A percentile compares a stretch with the other conserved stretches of the same genome.
These are phyloP conservation scores for Nymphaea thermarum DNA, from an alignment of 164 flowering plant species.

Conservation along the genomic window DNA sequence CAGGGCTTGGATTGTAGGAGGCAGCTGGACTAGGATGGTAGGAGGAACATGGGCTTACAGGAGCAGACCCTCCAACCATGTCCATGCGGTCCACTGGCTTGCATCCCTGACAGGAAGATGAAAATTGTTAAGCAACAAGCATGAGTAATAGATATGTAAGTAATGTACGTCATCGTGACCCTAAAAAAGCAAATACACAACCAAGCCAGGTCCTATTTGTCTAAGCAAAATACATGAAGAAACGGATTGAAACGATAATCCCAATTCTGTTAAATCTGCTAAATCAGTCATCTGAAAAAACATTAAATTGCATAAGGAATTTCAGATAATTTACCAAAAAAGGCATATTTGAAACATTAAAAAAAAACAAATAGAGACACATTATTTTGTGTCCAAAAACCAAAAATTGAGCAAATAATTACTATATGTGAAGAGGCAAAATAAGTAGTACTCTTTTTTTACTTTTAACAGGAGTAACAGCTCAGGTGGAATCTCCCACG, in stretches of 20 bases:
- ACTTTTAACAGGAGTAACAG: too few relatives aligned
- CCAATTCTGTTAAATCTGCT: background rate
- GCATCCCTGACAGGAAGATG: conserved; percentile 44
- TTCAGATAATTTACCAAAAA: too few relatives aligned
- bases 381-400: too few relatives aligned
- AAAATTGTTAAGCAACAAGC: background rate
- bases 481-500: too few relatives aligned
- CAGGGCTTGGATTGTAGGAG: conserved; percentile 70
- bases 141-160: background rate
- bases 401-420: too few relatives aligned
- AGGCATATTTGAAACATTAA: too few relatives aligned
- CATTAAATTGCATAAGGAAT: background rate
- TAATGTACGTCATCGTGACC: background rate
- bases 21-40: conserved; percentile 63
- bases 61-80: conserved; percentile 48
- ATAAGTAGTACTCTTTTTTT: too few relatives aligned
- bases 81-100: conserved; percentile 62
- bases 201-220: background rate
- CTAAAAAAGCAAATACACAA: background rate
- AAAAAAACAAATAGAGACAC: too few relatives aligned
- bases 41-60: conserved; percentile 72
- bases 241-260: background rate
- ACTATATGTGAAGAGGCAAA: too few relatives aligned
- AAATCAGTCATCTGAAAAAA: background rate
- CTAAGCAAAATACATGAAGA: background rate